Conservation (phyloP, 352 stramenopile genomes). For the Phytophthora syringae region DNA sequence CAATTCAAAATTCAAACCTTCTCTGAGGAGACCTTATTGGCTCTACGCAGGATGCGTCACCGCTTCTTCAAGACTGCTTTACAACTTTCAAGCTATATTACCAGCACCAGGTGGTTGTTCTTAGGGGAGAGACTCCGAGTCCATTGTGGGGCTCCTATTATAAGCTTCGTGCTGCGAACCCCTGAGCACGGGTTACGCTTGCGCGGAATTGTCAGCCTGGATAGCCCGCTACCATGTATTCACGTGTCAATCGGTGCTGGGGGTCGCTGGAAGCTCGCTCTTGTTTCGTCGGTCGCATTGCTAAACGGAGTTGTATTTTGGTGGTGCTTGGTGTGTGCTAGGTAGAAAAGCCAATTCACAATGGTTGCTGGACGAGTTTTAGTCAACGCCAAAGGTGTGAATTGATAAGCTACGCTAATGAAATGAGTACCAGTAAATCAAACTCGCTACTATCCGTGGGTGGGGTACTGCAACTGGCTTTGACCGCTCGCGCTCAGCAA, state of each 20-base stretch:
- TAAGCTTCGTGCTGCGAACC: not conserved
- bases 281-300: not conserved
- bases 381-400: too few relatives aligned
- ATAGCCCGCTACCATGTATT: not conserved
- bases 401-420: conserved; percentile 6
- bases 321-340: too few relatives aligned
- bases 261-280: not conserved
- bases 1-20: too few relatives aligned
- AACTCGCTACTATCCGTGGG: not conserved
- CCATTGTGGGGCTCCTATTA: not conserved
- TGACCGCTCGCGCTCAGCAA: conserved; percentile 25
- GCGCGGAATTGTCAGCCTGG: conserved; percentile 4
- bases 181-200: conserved; percentile 6
- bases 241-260: not conserved
- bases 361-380: too few relatives aligned
- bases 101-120: conserved; percentile 19
- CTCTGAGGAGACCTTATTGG: too few relatives aligned
- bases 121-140: conserved; percentile 4
- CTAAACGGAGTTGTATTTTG: too few relatives aligned
- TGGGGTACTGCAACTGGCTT: conserved; percentile 13
- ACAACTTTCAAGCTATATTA: conserved; percentile 7
- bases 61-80: conserved; percentile 23
- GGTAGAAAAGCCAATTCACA: too few relatives aligned
- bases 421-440: not conserved
- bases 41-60: conserved; percentile 13